phyloP scores from a whole-genome alignment of 768 basidiomycete species.

The Ramaria sp. region DNA sequence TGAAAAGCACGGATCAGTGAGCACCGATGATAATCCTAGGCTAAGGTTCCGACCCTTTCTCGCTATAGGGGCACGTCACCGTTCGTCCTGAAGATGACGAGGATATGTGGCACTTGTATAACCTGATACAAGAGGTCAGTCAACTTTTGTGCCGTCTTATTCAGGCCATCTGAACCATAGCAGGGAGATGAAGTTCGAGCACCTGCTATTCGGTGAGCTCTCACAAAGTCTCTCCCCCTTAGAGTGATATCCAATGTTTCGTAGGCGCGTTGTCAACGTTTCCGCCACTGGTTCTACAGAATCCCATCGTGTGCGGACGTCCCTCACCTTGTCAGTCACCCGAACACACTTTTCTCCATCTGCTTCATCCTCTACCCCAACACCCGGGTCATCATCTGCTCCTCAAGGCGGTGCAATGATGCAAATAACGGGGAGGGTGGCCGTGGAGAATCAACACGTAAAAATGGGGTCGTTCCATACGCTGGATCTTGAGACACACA shows the following conservation, averaged over 20 bases:
- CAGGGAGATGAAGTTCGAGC: constrained; percentile 78
- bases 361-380: constrained; percentile 30
- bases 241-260: neutral
- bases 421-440: constrained; percentile 80
- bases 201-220: constrained; percentile 62
- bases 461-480: constrained; percentile 92
- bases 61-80: constrained; percentile 76
- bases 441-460: constrained; percentile 79
- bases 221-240: neutral
- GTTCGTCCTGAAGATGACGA: constrained; percentile 95
- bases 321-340: constrained; percentile 73
- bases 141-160: neutral
- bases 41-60: neutral
- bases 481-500: constrained; percentile 83
- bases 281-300: constrained; percentile 92
- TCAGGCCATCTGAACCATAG: too few species aligned
- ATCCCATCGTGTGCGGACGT: constrained; percentile 77
- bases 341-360: constrained; percentile 76
- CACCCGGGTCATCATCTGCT: constrained; percentile 23
- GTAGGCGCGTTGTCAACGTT: constrained; percentile 76
- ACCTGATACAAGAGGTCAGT: constrained; percentile 72
- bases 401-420: constrained; percentile 33
- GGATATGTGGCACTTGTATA: constrained; percentile 99
- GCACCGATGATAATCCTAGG: constrained; percentile 17
- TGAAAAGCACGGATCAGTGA: constrained; percentile 74